Percentiles rank a stretch among this genome's conserved stretches.
phyloP scores from a whole-genome alignment of 345 rosid genomes.

The Melastoma malabathricum region DNA sequence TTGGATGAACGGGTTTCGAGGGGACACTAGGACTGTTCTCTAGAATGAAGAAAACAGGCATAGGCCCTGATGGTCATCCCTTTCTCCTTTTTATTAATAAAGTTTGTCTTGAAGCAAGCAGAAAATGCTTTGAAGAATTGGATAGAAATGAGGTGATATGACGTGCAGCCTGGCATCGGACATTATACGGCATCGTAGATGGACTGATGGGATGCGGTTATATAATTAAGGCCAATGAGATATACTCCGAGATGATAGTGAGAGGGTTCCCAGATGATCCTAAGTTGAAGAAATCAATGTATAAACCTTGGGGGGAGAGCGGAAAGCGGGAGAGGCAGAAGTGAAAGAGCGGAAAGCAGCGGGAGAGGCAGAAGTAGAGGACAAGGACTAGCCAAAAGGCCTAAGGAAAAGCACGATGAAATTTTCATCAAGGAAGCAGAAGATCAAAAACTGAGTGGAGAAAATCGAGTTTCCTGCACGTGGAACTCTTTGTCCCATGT shows the following conservation, averaged over 20 bases:
- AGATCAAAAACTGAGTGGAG: too few relatives aligned
- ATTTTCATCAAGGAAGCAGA: too few relatives aligned
- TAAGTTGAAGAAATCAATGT: conserved; percentile 48
- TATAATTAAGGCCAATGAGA: conserved; percentile 40
- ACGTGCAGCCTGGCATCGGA: conserved; percentile 21
- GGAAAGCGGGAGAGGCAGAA: conserved; percentile 6
- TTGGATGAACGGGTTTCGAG: conserved; percentile 32
- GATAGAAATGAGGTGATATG: conserved; percentile 56
- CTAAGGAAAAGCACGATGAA: too few relatives aligned
- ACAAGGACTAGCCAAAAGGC: too few relatives aligned
- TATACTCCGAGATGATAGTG: conserved; percentile 52
- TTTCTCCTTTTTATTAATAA: conserved; percentile 47
- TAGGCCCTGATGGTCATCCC: conserved; percentile 48
- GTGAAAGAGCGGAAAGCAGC: conserved; percentile 6
- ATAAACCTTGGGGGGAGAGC: conserved; percentile 14
- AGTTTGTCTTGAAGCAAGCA: conserved; percentile 43
- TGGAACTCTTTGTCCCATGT: too few relatives aligned
- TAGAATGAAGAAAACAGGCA: conserved; percentile 40
- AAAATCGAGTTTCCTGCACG: too few relatives aligned
- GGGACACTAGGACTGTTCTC: conserved; percentile 38
- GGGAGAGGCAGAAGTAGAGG: conserved; percentile 2
- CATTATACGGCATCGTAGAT: conserved; percentile 39
- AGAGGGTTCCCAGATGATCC: conserved; percentile 62
- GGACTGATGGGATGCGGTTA: conserved; percentile 51
- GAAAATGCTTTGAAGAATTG: conserved; percentile 59